Evolutionary conservation across 768 basidiomycete genomes (phyloP).

Genomic region (Leccinellum albellum): DNA sequence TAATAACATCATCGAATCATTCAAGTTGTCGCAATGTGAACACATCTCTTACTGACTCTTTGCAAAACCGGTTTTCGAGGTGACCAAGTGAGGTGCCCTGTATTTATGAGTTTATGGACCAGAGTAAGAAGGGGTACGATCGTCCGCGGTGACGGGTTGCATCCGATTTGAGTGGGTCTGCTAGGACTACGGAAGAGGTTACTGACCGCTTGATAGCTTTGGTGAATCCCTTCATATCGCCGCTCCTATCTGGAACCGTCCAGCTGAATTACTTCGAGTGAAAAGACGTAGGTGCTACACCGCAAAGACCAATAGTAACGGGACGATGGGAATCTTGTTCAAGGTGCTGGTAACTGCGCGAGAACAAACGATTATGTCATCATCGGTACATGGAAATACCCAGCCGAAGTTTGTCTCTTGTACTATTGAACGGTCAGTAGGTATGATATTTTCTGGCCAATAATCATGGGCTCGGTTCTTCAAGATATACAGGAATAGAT

Average conservation of each 20-base stretch:
- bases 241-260: background rate
- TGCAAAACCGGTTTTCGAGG: slow-evolving; percentile 82
- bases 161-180: background rate
- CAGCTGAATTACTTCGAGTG: background rate
- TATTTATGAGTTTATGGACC: slow-evolving; percentile 6
- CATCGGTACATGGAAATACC: background rate
- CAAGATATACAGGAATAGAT: background rate
- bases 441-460: background rate
- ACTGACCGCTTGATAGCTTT: slow-evolving; percentile 74
- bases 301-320: background rate
- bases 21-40: background rate
- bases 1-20: slow-evolving; percentile 6
- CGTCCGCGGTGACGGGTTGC: slow-evolving; percentile 3
- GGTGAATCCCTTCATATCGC: slow-evolving; percentile 76
- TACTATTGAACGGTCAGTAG: too few relatives aligned
- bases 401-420: too few relatives aligned
- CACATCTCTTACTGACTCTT: slow-evolving; percentile 65
- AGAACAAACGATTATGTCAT: slow-evolving; percentile 22
- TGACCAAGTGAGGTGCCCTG: slow-evolving; percentile 90
- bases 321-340: background rate
- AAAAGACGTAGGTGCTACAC: background rate
- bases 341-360: background rate
- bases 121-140: background rate
- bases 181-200: background rate
- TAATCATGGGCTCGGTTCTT: background rate